Base-by-base conservation (phyloP, 371 early-diverging fungal species). In the Sporodiniella umbellata region DNA sequence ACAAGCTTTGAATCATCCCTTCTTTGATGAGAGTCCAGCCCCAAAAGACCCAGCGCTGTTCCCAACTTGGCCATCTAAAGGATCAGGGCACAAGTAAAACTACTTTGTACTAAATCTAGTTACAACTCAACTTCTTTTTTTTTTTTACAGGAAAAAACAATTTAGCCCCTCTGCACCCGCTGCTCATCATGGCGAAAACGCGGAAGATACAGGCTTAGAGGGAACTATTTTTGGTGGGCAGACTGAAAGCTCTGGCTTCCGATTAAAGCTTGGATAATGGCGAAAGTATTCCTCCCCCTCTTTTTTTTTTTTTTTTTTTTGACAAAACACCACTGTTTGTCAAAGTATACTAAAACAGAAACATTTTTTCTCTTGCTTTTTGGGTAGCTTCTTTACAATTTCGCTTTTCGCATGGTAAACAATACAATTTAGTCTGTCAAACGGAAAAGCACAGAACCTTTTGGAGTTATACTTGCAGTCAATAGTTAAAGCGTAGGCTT, bases 61-160 rank as follows among this genome's bases (percentile, higher is more conserved):
- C 61, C 96, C 98, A 2, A 94, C 94, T 0, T 97, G 94, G 86
- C 98, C 98, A 0, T 85, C 91, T 28, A 94, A 91, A 64, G 83
- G 87, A 17, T 80, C 85, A 17, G 89, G 86, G 4, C 89, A 90
- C 63, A 79, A 70, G 75, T 72, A 61, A 55, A 62, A 40, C 26
- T 10, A 17, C 48, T 42, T 11, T 18, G 30, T 45, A 26, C 22
- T 3, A 23, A 18, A 35, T 8, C 30, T 37, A 3, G 23, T 24
- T 12, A 0, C 8, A 24, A 10, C 39, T 24, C 33, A 19, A n/a
- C n/a, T n/a, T n/a, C n/a, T n/a, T 37, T 12, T 19, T 30, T 11
- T 1, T 43, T 3, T 40, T 18, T 26, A 30, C 39, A 25, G 78
- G 44, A 68, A 73, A 52, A 72, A 66, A n/a, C 59, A 65, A 19